A percentile compares a stretch with the other conserved stretches of the same genome.
Conservation (phyloP, 1,284 basidiomycete species). For the Cutaneotrichosporon sp. region DNA sequence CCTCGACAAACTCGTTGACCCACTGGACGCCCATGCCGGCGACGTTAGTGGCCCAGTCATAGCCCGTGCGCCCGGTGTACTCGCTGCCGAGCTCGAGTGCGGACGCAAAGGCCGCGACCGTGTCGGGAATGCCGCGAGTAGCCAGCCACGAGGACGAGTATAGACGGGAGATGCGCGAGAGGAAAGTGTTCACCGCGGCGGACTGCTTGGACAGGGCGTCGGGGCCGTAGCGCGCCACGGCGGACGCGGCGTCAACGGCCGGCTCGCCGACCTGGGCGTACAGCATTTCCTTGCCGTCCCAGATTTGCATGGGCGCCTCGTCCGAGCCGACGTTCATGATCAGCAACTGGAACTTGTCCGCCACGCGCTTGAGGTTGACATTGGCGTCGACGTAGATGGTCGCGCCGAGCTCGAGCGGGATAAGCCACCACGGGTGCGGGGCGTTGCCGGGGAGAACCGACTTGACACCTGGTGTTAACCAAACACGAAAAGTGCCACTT, state of each 20-base stretch:
- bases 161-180: slow-evolving; percentile 9
- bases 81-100: slow-evolving; percentile 37
- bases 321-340: neutral
- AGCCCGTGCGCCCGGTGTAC: slow-evolving; percentile 55
- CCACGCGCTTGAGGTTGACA: slow-evolving; percentile 73
- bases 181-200: neutral
- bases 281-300: neutral
- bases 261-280: neutral
- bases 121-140: slow-evolving; percentile 24
- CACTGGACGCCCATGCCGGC: slow-evolving; percentile 59
- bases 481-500: slow-evolving; percentile 46
- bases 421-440: slow-evolving; percentile 43
- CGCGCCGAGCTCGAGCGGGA: slow-evolving; percentile 73
- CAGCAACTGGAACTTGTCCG: slow-evolving; percentile 22
- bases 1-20: slow-evolving; percentile 73
- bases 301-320: neutral
- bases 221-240: neutral
- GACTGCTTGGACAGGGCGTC: neutral
- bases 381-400: slow-evolving; percentile 81
- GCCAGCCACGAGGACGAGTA: slow-evolving; percentile 34
- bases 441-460: slow-evolving; percentile 64
- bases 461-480: slow-evolving; percentile 59
- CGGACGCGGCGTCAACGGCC: neutral
- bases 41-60: slow-evolving; percentile 58
- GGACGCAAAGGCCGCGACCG: slow-evolving; percentile 37